These are phyloP conservation scores for Jacaranda mimosifolia DNA, from an alignment of 257 asterid species.

Conservation along the genomic window DNA sequence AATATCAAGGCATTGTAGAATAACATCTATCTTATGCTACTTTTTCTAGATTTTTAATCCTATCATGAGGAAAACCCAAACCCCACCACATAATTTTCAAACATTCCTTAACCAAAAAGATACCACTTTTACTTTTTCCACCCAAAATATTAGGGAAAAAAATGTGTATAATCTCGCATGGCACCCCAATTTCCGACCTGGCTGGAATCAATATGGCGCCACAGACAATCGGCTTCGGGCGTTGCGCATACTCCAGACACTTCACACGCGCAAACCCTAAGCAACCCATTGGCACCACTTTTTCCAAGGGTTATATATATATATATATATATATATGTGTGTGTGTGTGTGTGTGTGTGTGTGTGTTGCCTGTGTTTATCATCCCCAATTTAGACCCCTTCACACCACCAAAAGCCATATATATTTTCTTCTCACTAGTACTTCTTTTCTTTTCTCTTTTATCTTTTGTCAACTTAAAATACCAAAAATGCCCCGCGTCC, in stretches of 20 bases:
- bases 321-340: too few relatives aligned
- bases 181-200: conserved; percentile 5
- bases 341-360: too few relatives aligned
- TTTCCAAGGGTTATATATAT: conserved; percentile 12
- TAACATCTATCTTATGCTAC: conserved; percentile 25
- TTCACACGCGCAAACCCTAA: conserved; percentile 29
- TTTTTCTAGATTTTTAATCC: background rate
- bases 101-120: conserved; percentile 11
- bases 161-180: conserved; percentile 2
- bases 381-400: background rate
- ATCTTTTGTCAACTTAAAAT: background rate
- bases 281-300: conserved; percentile 5
- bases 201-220: background rate
- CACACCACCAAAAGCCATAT: background rate
- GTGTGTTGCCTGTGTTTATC: background rate
- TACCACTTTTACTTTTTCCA: background rate
- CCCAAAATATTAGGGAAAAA: background rate
- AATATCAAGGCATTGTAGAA: background rate
- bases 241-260: conserved; percentile 22
- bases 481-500: background rate
- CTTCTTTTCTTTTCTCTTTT: background rate
- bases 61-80: background rate
- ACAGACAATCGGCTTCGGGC: background rate
- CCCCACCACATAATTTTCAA: conserved; percentile 18
- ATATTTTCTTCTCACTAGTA: background rate